phyloP scores from a whole-genome alignment of 1,284 basidiomycete genomes.

The Moniliella sp. region DNA sequence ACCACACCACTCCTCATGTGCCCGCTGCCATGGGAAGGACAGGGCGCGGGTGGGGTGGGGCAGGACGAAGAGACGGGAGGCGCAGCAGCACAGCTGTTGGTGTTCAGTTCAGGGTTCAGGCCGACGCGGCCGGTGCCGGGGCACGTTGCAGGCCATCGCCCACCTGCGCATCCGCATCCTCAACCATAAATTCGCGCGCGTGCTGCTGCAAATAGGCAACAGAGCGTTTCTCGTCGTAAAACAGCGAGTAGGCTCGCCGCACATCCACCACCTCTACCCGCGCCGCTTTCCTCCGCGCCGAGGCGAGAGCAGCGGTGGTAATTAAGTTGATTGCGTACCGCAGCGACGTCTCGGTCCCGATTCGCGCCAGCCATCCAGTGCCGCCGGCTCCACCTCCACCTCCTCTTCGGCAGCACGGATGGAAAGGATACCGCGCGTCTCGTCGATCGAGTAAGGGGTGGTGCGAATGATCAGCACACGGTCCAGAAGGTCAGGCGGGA shows the following conservation, averaged over 20 bases:
- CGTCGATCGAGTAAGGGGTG: slow-evolving; percentile 60
- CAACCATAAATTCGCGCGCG: slow-evolving; percentile 45
- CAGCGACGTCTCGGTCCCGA: slow-evolving; percentile 52
- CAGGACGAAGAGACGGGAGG: no score
- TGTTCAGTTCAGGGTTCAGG: no score
- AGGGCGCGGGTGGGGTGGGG: no score
- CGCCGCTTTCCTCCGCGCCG: slow-evolving; percentile 53
- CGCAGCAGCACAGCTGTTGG: no score
- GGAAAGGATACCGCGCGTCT: slow-evolving; percentile 72
- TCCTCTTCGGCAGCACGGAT: slow-evolving; percentile 96
- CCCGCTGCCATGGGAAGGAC: no score
- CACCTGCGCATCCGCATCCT: no score
- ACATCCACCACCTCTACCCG: slow-evolving; percentile 62
- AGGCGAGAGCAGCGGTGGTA: slow-evolving; percentile 62
- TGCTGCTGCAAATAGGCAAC: slow-evolving; percentile 70
- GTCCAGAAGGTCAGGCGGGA: slow-evolving; percentile 81
- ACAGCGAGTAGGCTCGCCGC: slow-evolving; percentile 50
- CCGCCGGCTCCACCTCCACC: slow-evolving; percentile 56
- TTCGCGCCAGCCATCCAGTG: slow-evolving; percentile 58
- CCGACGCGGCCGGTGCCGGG: no score
- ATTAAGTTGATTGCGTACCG: slow-evolving; percentile 80
- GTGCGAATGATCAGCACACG: slow-evolving; percentile 87
- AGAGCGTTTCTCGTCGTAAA: slow-evolving; percentile 83
- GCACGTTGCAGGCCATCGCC: no score
- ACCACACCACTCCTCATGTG: no score